Evolutionary conservation across 192 early-diverging fungal species (phyloP).

Genomic region (Anaeromyces robustus): DNA sequence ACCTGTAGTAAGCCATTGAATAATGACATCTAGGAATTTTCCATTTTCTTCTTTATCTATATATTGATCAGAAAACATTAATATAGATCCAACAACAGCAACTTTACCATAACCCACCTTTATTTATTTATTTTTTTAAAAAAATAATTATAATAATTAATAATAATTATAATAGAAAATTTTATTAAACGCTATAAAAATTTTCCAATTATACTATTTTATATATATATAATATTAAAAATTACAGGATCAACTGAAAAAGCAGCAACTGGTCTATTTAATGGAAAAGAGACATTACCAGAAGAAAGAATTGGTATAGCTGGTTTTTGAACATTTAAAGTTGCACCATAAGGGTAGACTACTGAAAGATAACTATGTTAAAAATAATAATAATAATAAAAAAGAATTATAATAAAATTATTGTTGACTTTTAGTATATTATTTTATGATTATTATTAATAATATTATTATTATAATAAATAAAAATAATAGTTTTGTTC

Average conservation of each 20-base stretch:
- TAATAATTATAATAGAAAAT: too few relatives aligned
- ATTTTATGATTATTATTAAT: too few relatives aligned
- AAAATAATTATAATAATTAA: background rate
- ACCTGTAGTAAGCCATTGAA: slow-evolving; percentile 33
- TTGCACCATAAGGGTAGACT: slow-evolving; percentile 44
- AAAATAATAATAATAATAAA: background rate
- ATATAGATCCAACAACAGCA: slow-evolving; percentile 27
- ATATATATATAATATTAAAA: too few relatives aligned
- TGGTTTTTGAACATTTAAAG: slow-evolving; percentile 46
- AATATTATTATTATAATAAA: too few relatives aligned
- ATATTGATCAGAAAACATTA: slow-evolving; percentile 44
- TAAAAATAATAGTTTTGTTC: too few relatives aligned
- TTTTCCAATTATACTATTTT: too few relatives aligned
- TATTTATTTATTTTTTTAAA: background rate
- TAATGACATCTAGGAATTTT: slow-evolving; percentile 38
- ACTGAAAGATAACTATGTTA: slow-evolving; percentile 22
- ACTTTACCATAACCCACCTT: slow-evolving; percentile 29
- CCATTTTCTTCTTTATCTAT: slow-evolving; percentile 48
- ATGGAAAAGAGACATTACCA: slow-evolving; percentile 38
- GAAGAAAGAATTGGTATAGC: slow-evolving; percentile 39
- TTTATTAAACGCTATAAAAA: too few relatives aligned
- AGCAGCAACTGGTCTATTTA: slow-evolving; percentile 38
- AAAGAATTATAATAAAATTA: background rate
- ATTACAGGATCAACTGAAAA: slow-evolving; percentile 27
- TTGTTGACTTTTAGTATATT: too few relatives aligned